Percentiles rank a stretch among this genome's conserved stretches.
Conservation (phyloP, 192 early-diverging fungal species). For the Umbelopsis ramanniana region DNA sequence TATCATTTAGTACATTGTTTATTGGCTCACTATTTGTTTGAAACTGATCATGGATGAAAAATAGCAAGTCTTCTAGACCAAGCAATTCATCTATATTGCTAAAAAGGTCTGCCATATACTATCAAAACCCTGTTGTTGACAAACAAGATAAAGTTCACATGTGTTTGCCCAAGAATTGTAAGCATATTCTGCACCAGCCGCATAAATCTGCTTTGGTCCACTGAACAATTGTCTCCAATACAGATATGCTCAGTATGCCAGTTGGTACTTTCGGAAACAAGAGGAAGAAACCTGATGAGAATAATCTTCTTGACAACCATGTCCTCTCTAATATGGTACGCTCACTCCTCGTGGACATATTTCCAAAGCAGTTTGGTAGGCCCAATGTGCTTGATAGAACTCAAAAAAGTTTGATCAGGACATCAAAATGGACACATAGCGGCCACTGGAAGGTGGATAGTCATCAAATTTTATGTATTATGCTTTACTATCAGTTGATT, state of each 20-base stretch:
- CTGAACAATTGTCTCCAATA: background rate
- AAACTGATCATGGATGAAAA: background rate
- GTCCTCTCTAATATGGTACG: background rate
- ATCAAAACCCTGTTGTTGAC: background rate
- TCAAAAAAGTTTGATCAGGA: too few relatives aligned
- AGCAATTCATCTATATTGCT: background rate
- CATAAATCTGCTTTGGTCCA: too few relatives aligned
- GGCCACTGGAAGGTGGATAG: background rate
- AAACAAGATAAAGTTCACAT: background rate
- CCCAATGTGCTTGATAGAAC: background rate
- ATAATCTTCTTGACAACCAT: background rate
- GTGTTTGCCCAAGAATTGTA: background rate
- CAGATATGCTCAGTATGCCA: constrained; percentile 9
- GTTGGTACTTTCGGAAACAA: background rate
- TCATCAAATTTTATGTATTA: too few relatives aligned
- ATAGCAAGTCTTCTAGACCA: background rate
- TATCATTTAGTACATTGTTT: too few relatives aligned
- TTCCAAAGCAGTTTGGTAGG: constrained; percentile 8
- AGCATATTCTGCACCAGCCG: background rate
- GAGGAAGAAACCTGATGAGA: background rate
- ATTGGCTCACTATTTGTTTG: too few relatives aligned
- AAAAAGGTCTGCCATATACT: background rate
- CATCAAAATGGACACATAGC: background rate
- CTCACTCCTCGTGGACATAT: background rate
- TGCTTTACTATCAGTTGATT: too few relatives aligned